A percentile compares a stretch with the other conserved stretches of the same genome.
Conservation (phyloP, 805 yeast species). For the Saturnispora besseyi region DNA sequence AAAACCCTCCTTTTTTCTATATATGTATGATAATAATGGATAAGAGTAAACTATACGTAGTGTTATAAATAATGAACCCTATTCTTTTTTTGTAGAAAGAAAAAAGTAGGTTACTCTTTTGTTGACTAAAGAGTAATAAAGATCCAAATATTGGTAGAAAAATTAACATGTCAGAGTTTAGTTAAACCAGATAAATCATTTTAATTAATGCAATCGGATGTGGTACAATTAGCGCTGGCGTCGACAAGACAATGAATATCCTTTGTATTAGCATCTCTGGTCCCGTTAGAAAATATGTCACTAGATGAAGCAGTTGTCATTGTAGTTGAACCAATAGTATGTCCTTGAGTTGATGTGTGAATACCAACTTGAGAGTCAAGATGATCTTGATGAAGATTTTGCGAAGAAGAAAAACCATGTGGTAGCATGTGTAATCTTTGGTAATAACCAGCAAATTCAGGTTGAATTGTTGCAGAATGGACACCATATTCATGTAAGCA, state of each 20-base stretch:
- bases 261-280: conserved; percentile 23
- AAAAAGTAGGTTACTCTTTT: not conserved
- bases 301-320: conserved; percentile 4
- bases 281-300: conserved; percentile 8
- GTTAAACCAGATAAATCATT: no score
- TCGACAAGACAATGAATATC: conserved; percentile 40
- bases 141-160: not conserved
- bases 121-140: not conserved
- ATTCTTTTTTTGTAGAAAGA: not conserved
- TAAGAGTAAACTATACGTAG: not conserved
- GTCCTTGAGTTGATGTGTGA: not conserved
- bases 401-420: conserved; percentile 21
- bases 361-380: not conserved
- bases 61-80: not conserved
- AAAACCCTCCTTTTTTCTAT: not conserved
- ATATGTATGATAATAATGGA: conserved; percentile 22
- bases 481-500: conserved; percentile 78
- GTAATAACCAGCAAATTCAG: conserved; percentile 56
- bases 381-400: conserved; percentile 9
- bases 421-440: conserved; percentile 25
- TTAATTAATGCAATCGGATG: conserved; percentile 32
- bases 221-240: conserved; percentile 43
- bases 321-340: not conserved
- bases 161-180: not conserved
- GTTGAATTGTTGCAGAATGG: conserved; percentile 93